Base-by-base conservation (phyloP, 208 protist species). In the Leishmania braziliensis region DNA sequence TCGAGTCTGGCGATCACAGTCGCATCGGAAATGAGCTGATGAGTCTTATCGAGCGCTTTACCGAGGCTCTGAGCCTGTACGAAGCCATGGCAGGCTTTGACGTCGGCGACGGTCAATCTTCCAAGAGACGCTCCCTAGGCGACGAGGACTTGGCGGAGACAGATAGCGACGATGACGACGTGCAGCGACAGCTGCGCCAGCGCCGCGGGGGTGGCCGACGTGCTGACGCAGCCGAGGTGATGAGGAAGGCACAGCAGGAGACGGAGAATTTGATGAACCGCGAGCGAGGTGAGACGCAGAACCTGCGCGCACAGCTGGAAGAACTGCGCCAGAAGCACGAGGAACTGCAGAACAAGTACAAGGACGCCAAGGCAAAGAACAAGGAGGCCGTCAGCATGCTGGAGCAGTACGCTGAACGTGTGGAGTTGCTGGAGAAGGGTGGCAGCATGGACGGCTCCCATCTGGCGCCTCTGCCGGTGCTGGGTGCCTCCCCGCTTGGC, bases 261-360 rank as follows among this genome's bases (percentile, higher is more conserved):
- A 92, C 90, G 50, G 86, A 96, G 75, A 77, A 96, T 80, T 69
- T 97, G 26, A 88, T 96, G 77, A 84, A 95, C 71, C 75, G 87
- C 68, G 92, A 97, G 83, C 92, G 91, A 63, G 76, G 46, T 56
- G 91, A 96, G 82, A 87, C 80, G 33, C 82, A 90, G 6, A 50
- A 90, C 74, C 87, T 96, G 43, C 92, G 90, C 63, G 73, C 80
- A 58, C 86, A 97, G 79, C 89, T 96, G n/a, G 92, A 95, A 77
- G 90, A 93, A 48, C 87, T 97, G 16, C 93, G 89, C 68, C 86
- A 80, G 69, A 92, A 95, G 84, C 87, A 97, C 84, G 95, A 95
- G 80, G 89, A 98, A 43, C 79, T 98, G 58, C 92, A 96, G 78
- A 95, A 95, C 83, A 98, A 98, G 85, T 98, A 96, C 88, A 98